These are phyloP conservation scores for Chlamydomonas schloesseri DNA, from an alignment of 139 green algal genomes.

Conservation along the genomic window DNA sequence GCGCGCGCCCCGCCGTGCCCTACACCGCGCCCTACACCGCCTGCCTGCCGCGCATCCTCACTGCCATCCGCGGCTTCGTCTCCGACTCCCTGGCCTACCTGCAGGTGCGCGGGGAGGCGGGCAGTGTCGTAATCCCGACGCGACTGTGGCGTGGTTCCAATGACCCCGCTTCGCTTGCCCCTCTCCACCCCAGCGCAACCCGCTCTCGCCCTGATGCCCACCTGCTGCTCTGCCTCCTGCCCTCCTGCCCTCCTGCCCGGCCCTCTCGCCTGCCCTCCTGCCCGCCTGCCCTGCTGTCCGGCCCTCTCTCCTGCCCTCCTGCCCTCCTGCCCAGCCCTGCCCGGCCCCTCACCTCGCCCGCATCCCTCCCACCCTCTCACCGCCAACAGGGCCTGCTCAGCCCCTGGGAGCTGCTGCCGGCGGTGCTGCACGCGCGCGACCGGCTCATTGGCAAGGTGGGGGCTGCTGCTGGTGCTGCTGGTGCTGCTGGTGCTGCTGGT, in stretches of 20 bases:
- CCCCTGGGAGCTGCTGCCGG: conserved; percentile 69
- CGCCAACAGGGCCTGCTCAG: conserved; percentile 69
- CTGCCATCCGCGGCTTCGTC: conserved; percentile 49
- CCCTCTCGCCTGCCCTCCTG: no score
- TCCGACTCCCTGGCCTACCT: conserved; percentile 53
- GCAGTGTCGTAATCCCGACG: no score
- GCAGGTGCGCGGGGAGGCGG: neutral
- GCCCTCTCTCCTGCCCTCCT: no score
- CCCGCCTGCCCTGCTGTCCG: no score
- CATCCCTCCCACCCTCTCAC: conserved; percentile 6
- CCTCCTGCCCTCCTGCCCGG: no score
- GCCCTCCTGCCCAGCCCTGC: neutral
- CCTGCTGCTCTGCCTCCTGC: no score
- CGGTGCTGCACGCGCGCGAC: conserved; percentile 66
- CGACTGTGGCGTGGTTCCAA: no score
- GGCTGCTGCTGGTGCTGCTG: no score
- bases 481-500: no score
- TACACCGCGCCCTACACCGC: conserved; percentile 64
- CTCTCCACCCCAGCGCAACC: no score
- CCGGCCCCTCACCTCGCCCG: neutral
- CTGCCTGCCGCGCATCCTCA: conserved; percentile 58
- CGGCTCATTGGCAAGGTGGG: conserved; percentile 63
- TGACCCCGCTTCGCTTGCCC: no score
- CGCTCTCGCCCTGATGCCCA: no score
- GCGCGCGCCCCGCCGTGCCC: conserved; percentile 32